These are phyloP conservation scores for Verticillium zaregamsianum DNA, from an alignment of 2,329 filamentous ascomycete genomes.

Conservation along the genomic window DNA sequence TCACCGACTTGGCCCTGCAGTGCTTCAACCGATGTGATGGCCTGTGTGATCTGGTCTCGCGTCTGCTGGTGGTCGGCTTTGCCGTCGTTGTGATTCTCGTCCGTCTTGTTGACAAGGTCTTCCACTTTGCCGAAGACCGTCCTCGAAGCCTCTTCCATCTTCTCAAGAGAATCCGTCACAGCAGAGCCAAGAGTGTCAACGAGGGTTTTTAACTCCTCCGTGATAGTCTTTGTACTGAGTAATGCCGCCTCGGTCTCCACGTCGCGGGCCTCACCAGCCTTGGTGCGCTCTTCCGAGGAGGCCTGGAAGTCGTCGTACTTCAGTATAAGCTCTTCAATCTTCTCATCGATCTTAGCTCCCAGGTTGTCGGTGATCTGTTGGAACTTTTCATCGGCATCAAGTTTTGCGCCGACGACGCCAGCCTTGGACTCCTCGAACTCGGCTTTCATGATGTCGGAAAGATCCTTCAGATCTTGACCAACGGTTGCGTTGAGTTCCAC, in stretches of 20 bases:
- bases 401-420: conserved; percentile 72
- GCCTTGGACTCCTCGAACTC: conserved; percentile 87
- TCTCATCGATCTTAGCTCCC: conserved; percentile 55
- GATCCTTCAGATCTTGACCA: conserved; percentile 62
- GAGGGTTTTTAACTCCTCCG: conserved; percentile 82
- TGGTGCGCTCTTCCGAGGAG: conserved; percentile 68
- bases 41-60: conserved; percentile 73
- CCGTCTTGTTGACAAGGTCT: conserved; percentile 69
- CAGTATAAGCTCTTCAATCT: conserved; percentile 70
- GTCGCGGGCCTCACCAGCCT: conserved; percentile 69
- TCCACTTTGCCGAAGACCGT: conserved; percentile 82
- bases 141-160: conserved; percentile 82
- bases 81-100: conserved; percentile 68
- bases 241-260: conserved; percentile 70
- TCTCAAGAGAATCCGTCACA: conserved; percentile 78
- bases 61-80: conserved; percentile 81
- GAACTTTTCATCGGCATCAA: conserved; percentile 79
- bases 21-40: conserved; percentile 66
- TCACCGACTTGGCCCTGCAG: conserved; percentile 77
- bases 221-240: conserved; percentile 69
- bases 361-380: conserved; percentile 52
- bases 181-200: conserved; percentile 80
- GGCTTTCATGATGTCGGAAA: conserved; percentile 70
- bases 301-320: conserved; percentile 87
- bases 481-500: conserved; percentile 53